These are phyloP conservation scores for Aphanomyces astaci DNA, from an alignment of 352 stramenopile species.

Conservation along the genomic window DNA sequence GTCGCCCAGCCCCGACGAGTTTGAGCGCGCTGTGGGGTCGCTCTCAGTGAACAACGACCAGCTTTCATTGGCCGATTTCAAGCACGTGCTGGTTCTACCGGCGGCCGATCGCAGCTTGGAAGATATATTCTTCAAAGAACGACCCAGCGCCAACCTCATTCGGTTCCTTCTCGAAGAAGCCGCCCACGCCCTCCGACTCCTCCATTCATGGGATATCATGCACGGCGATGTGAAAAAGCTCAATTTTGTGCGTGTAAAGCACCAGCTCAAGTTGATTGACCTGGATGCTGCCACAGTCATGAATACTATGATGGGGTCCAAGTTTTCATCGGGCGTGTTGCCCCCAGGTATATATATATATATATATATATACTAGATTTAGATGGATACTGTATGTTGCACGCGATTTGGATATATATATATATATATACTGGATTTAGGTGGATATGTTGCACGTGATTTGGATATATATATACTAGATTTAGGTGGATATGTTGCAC, in stretches of 20 bases:
- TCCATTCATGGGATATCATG: slow-evolving; percentile 2
- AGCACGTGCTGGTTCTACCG: not conserved
- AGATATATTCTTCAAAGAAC: not conserved
- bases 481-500: too few relatives aligned
- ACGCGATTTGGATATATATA: too few relatives aligned
- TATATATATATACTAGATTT: too few relatives aligned
- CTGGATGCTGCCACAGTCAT: slow-evolving; percentile 11
- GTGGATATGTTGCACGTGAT: too few relatives aligned
- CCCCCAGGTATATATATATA: slow-evolving; percentile 18
- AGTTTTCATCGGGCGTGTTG: not conserved
- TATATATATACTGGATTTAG: too few relatives aligned
- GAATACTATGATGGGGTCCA: slow-evolving; percentile 4
- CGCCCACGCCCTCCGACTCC: not conserved
- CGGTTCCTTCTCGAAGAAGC: not conserved
- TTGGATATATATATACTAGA: too few relatives aligned
- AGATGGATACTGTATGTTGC: too few relatives aligned
- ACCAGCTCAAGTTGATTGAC: slow-evolving; percentile 24
- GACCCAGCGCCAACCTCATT: not conserved
- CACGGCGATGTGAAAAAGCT: slow-evolving; percentile 27
- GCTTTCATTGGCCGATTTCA: not conserved
- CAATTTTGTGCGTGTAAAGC: slow-evolving; percentile 21
- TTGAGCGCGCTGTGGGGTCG: not conserved
- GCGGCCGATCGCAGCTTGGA: not conserved
- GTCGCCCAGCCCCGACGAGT: not conserved
- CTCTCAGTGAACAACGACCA: not conserved